Conservation (phyloP, 2,329 filamentous ascomycete genomes). For the Sporothrix brasiliensis region DNA sequence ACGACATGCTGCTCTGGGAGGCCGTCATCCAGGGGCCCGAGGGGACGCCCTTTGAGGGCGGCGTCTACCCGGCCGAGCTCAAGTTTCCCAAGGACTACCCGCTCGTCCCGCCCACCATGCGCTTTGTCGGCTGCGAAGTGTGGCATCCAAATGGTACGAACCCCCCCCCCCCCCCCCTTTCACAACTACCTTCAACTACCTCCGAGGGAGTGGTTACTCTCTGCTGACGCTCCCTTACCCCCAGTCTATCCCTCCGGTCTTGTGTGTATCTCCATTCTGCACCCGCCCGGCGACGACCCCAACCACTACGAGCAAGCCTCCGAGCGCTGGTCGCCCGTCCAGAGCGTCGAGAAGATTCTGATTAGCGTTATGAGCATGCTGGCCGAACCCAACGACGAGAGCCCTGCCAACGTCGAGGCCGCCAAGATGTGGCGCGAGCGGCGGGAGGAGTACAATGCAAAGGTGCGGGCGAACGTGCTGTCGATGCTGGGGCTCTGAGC, state of each 20-base stretch:
- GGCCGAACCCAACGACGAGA: slow-evolving; percentile 95
- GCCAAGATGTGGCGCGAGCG: slow-evolving; percentile 94
- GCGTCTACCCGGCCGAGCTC: slow-evolving; percentile 91
- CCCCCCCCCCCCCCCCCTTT: too few relatives aligned
- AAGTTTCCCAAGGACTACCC: slow-evolving; percentile 96
- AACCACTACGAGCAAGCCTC: slow-evolving; percentile 97
- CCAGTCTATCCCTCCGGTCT: slow-evolving; percentile 87
- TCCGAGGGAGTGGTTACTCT: background rate
- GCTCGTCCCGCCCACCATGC: slow-evolving; percentile 94
- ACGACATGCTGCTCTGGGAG: slow-evolving; percentile 96
- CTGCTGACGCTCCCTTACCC: background rate
- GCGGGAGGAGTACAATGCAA: slow-evolving; percentile 79
- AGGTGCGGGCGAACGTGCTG: slow-evolving; percentile 80
- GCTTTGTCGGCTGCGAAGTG: slow-evolving; percentile 80
- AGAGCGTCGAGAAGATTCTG: slow-evolving; percentile 96
- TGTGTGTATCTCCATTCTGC: slow-evolving; percentile 97
- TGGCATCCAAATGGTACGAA: slow-evolving; percentile 93
- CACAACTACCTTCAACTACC: background rate
- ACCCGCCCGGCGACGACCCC: slow-evolving; percentile 93
- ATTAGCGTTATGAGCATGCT: slow-evolving; percentile 98
- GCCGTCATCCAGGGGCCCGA: slow-evolving; percentile 94
- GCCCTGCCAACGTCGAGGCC: slow-evolving; percentile 92
- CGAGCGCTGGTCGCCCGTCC: slow-evolving; percentile 94
- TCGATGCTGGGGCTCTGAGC: slow-evolving; percentile 71
- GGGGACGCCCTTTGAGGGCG: slow-evolving; percentile 93